Percentiles rank a stretch among this genome's conserved stretches.
Conservation (phyloP, 805 yeast genomes). For the Candida berthetii region DNA sequence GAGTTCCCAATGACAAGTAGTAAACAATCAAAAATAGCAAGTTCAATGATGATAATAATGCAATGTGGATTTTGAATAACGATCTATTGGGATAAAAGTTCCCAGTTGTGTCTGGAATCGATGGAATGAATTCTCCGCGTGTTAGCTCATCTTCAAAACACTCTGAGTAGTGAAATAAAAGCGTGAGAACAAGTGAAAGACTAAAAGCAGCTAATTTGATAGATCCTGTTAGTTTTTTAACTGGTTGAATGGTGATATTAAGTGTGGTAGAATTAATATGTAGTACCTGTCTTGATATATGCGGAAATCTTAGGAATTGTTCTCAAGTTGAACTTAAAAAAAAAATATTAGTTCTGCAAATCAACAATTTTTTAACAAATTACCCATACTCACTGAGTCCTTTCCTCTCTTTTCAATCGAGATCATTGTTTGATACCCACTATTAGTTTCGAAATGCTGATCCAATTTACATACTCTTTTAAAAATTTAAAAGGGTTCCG, state of each 20-base stretch:
- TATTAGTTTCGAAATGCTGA: no score
- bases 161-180: constrained; percentile 6
- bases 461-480: no score
- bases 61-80: constrained; percentile 9
- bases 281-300: constrained; percentile 5
- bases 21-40: not conserved
- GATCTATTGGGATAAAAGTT: constrained; percentile 11
- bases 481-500: no score
- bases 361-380: no score
- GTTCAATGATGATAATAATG: constrained; percentile 7
- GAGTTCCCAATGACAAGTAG: not conserved
- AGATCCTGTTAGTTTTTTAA: not conserved
- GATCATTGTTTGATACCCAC: no score
- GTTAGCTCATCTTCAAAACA: constrained; percentile 8
- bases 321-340: not conserved
- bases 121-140: constrained; percentile 11
- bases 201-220: constrained; percentile 6
- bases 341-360: no score
- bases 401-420: no score
- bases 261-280: not conserved
- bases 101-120: constrained; percentile 8
- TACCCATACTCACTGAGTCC: no score
- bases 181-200: constrained; percentile 3
- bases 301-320: constrained; percentile 1
- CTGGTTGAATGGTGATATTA: no score